Conservation (phyloP, 169 alveolate genomes). For the Plasmodium malariae region DNA sequence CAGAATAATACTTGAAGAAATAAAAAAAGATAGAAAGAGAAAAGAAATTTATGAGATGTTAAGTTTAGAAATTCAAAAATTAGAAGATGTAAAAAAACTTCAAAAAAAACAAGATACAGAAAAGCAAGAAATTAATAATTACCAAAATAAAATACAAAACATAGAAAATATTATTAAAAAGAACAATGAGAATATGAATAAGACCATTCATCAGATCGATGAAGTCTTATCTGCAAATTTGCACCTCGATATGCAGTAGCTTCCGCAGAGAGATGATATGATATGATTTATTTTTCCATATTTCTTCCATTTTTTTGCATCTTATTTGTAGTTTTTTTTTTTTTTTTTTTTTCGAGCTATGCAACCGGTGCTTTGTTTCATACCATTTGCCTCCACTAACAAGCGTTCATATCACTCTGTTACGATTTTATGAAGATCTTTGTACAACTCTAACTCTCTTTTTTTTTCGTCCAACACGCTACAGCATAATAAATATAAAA, state of each 20-base stretch:
- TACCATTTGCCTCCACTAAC: too few species aligned
- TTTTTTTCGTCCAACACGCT: slow-evolving; percentile 60
- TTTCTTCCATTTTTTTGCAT: too few species aligned
- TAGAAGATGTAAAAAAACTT: slow-evolving; percentile 57
- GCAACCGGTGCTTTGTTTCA: background rate
- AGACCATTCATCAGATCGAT: slow-evolving; percentile 45
- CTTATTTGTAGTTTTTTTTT: background rate
- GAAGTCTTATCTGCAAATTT: slow-evolving; percentile 27
- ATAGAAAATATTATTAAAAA: slow-evolving; percentile 22
- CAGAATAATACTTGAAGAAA: slow-evolving; percentile 23
- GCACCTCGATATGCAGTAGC: background rate
- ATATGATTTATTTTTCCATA: slow-evolving; percentile 6
- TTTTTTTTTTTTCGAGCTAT: too few species aligned
- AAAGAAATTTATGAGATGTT: slow-evolving; percentile 58
- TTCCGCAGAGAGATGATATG: background rate
- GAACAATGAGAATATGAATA: slow-evolving; percentile 39
- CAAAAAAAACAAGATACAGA: slow-evolving; percentile 47
- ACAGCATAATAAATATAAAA: slow-evolving; percentile 7
- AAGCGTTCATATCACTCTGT: slow-evolving; percentile 17
- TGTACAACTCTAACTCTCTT: slow-evolving; percentile 58
- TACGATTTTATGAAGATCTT: slow-evolving; percentile 45
- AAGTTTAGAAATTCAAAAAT: slow-evolving; percentile 32
- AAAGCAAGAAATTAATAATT: slow-evolving; percentile 24
- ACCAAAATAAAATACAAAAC: slow-evolving; percentile 45
- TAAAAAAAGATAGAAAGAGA: slow-evolving; percentile 44